phyloP scores from a whole-genome alignment of 441 rosid genomes.

The Pelargonium myrrhifolium region DNA sequence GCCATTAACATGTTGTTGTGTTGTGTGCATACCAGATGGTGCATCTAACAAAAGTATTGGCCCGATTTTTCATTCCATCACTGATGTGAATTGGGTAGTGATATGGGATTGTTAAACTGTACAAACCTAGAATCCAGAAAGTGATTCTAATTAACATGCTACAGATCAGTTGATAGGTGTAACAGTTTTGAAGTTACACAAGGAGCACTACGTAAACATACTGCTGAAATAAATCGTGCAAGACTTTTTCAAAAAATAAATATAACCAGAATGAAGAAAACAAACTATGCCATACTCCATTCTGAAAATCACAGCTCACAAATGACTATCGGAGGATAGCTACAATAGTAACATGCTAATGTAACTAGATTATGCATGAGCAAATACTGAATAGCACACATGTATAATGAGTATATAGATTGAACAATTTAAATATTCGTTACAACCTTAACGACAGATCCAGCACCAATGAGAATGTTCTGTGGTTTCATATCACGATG shows the following conservation, averaged over 20 bases:
- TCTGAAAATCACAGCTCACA: background rate
- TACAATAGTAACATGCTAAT: background rate
- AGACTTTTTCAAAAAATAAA: background rate
- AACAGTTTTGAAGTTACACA: background rate
- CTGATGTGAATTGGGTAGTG: background rate
- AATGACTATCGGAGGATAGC: background rate
- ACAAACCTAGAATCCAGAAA: background rate
- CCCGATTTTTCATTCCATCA: background rate
- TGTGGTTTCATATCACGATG: conserved; percentile 99
- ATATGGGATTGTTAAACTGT: background rate
- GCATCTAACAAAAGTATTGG: background rate
- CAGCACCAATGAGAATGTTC: conserved; percentile 92
- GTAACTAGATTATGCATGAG: background rate
- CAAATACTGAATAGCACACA: background rate
- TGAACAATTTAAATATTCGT: background rate
- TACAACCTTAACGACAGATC: conserved; percentile 84
- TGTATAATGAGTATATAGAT: background rate
- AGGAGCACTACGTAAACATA: background rate
- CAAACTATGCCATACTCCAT: background rate
- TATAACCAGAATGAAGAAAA: background rate
- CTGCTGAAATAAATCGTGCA: background rate
- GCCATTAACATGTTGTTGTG: background rate
- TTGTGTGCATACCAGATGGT: background rate
- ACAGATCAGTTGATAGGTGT: background rate
- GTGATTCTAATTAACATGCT: background rate